These are phyloP conservation scores for Priceomyces haplophilus DNA, from an alignment of 805 yeast genomes.

Conservation along the genomic window DNA sequence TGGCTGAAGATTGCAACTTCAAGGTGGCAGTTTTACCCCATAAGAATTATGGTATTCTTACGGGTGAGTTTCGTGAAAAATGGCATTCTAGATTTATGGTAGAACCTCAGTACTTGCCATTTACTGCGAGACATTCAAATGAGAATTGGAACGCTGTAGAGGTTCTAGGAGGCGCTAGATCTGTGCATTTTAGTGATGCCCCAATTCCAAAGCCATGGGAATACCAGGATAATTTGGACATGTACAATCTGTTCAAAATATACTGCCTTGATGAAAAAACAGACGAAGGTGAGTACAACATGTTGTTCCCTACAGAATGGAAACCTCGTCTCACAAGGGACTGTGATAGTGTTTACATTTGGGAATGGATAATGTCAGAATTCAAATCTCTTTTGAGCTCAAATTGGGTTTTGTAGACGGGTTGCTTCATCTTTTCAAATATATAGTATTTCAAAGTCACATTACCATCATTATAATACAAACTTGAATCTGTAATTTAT, in stretches of 20 bases:
- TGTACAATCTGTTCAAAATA: constrained; percentile 24
- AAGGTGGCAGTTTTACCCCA: constrained; percentile 46
- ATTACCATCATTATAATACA: too few species aligned
- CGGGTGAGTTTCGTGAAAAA: constrained; percentile 44
- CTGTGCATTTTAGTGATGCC: constrained; percentile 62
- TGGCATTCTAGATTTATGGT: constrained; percentile 41
- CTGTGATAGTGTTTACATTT: constrained; percentile 26
- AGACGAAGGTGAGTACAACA: constrained; percentile 14
- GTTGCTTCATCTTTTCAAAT: too few species aligned
- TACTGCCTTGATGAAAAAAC: constrained; percentile 18
- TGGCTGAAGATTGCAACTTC: constrained; percentile 9
- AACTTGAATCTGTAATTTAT: too few species aligned
- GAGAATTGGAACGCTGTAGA: constrained; percentile 33
- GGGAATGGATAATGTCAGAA: constrained; percentile 29
- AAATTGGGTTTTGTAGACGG: constrained; percentile 1
- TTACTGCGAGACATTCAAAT: constrained; percentile 12
- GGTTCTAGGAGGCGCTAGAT: constrained; percentile 31
- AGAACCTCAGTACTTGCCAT: constrained; percentile 44
- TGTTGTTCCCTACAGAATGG: constrained; percentile 16
- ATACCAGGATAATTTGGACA: constrained; percentile 17
- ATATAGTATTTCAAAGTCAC: too few species aligned
- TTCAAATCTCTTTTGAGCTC: constrained; percentile 8
- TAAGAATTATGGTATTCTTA: constrained; percentile 46
- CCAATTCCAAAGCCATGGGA: constrained; percentile 71
- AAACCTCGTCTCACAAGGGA: constrained; percentile 25